Evolutionary conservation across 2,329 filamentous ascomycete species (phyloP).

Genomic region (Trichophyton verrucosum): DNA sequence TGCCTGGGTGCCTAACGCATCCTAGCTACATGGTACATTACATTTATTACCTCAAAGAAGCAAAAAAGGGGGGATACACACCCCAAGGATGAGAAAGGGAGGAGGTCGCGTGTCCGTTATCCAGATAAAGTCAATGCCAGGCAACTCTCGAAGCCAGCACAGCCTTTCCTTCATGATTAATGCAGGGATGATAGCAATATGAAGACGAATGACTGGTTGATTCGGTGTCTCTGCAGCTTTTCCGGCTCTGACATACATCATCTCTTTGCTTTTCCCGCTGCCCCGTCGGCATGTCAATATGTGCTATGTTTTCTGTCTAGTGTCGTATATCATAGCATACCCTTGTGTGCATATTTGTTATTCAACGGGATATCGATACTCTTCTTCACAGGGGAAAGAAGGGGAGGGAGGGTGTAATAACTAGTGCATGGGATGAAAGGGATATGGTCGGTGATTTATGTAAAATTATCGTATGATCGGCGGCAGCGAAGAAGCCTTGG

Average conservation of each 20-base stretch:
- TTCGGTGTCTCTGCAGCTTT: not conserved
- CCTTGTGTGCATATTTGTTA: not conserved
- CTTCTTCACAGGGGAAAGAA: not conserved
- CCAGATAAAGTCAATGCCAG: constrained; percentile 1
- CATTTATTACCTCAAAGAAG: not conserved
- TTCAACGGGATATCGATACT: not conserved
- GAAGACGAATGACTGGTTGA: not conserved
- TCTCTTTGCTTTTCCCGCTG: not conserved
- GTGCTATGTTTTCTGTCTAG: not conserved
- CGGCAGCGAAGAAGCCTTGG: not conserved
- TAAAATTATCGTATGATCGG: not conserved
- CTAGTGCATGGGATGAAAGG: not conserved
- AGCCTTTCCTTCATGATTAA: constrained; percentile 1
- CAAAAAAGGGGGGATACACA: not conserved
- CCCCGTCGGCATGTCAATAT: not conserved
- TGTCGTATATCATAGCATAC: not conserved
- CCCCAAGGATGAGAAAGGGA: not conserved
- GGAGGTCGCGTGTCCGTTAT: constrained; percentile 2
- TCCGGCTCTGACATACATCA: no score
- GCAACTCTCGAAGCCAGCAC: not conserved
- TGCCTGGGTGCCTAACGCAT: constrained; percentile 2
- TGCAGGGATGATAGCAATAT: not conserved
- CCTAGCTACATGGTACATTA: not conserved
- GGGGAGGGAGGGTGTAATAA: not conserved
- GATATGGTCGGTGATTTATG: not conserved